Base-by-base conservation (phyloP, 768 basidiomycete genomes). In the Amyloporia xantha region DNA sequence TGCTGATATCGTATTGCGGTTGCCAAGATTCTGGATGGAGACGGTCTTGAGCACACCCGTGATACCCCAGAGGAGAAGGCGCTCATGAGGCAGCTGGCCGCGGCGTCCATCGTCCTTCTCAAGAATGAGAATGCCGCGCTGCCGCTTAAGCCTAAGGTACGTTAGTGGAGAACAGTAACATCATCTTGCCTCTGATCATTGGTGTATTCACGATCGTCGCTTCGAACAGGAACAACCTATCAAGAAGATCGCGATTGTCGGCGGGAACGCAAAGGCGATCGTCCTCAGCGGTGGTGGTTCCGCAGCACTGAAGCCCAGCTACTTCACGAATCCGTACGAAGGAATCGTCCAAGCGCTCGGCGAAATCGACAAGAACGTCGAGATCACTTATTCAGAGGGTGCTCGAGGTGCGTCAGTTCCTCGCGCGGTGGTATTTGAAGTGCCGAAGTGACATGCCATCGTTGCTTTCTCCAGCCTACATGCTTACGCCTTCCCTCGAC, bases 171-270 rank as follows among this genome's bases (percentile, higher is more conserved):
- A n/a, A n/a, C n/a, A n/a, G n/a, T n/a, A 9, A n/a, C 33, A 35
- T n/a, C 10, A 35, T 35, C 33, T 35, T n/a, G 9, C 33, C 9
- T 35, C 33, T 35, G 33, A n/a, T 7, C 5, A 4, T n/a, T 4
- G 19, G 9, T 36, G 30, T n/a, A 27, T 46, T 10, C 44, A 17
- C 6, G 38, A 13, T n/a, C 20, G 20, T n/a, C 38, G 15, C 42
- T 21, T 20, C 3, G n/a, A n/a, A n/a, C 46, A 60, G 60, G 56
- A 56, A 36, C 54, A 62, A 40, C 66, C 62, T 12, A 54, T 86
- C 44, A 84, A 78, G 64, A 88, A 82, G 63, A 68, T 90, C 30
- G 86, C 86, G 0, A 78, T 92, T 42, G 72, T 91, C 26, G 89
- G 89, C 5, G 77, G 78, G 5, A 87, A 86, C 54, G 82, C 81